Base-by-base conservation (phyloP, 441 rosid genomes). In the Corymbia citriodora region DNA sequence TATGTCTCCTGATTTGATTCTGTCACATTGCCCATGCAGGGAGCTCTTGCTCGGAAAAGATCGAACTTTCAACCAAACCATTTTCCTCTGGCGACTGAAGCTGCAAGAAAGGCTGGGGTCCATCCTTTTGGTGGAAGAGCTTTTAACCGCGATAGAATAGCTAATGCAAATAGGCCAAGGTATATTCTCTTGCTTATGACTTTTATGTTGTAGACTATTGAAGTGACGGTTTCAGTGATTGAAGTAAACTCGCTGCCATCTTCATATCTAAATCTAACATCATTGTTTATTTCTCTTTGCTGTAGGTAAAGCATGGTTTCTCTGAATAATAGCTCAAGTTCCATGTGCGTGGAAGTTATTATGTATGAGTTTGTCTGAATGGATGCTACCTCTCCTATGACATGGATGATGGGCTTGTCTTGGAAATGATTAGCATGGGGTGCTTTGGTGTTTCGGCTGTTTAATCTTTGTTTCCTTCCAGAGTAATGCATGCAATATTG, bases 31-130 rank as follows among this genome's bases (percentile, higher is more conserved):
- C 23, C 87, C 59, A 90, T 90, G 55, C 94, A 97, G 99, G 99
- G 99, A 12, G 95, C 93, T 92, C 92, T 96, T 90, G 98, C 98
- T 61, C 94, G 94, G 92, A 97, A 95, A 91, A 95, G 97, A 94
- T 94, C 99, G 68, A 95, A 94, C 92, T 94, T 96, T 90, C 96
- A 92, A 90, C 94, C 96, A 57, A 94, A 93, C 36, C 96, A 93
- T 90, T 97, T 96, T 91, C 96, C 97, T 91, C 90, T 95, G 52
- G 91, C 98, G 49, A 91, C 94, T 87, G 96, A 92, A 88, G 93
- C 92, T 93, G 96, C 99, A 81, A 89, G 92, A 89, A 97, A 93
- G 93, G 97, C 96, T 88, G 94, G 95, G 54, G 90, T 87, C 94
- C 93, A 92, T 92, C 95, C 96, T 72, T 89, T 93, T 90, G 93